phyloP scores from a whole-genome alignment of 2,329 filamentous ascomycete genomes.

The Fusarium albosuccineum region DNA sequence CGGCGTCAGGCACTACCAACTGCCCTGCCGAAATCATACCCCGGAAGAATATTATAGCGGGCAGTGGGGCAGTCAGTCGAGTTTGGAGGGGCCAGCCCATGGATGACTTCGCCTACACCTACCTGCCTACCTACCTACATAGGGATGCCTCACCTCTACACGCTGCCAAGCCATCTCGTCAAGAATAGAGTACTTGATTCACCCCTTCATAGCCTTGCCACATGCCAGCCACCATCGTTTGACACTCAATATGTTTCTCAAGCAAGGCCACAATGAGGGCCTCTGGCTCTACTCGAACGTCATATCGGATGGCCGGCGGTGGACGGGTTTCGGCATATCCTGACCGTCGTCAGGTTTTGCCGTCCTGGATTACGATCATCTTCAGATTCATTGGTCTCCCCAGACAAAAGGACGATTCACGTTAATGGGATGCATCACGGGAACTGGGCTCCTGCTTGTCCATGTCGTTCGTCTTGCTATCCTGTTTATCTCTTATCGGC shows the following conservation, averaged over 20 bases:
- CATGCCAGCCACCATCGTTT: slow-evolving; percentile 2
- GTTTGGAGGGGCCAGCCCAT: background rate
- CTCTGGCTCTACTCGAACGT: background rate
- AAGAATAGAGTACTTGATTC: background rate
- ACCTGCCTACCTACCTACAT: background rate
- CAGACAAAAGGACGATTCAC: slow-evolving; percentile 4
- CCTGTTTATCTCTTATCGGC: slow-evolving; percentile 35
- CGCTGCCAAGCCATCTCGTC: background rate
- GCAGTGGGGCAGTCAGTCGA: background rate
- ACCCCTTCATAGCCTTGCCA: background rate
- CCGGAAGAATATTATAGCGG: slow-evolving; percentile 31
- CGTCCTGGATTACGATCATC: slow-evolving; percentile 11
- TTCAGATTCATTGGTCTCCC: slow-evolving; percentile 18
- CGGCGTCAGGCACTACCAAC: background rate
- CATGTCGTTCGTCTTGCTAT: slow-evolving; percentile 20
- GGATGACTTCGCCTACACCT: background rate
- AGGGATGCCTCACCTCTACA: background rate
- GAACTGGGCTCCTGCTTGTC: slow-evolving; percentile 9
- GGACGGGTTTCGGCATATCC: slow-evolving; percentile 9
- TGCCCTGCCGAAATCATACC: background rate
- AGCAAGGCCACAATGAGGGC: background rate
- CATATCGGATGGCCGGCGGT: background rate
- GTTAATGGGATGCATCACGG: slow-evolving; percentile 17
- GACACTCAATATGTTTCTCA: background rate
- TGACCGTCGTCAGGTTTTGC: slow-evolving; percentile 11